A percentile compares a stretch with the other conserved stretches of the same genome.
Conservation (phyloP, 169 alveolate genomes). For the Amoebophrya sp. region DNA sequence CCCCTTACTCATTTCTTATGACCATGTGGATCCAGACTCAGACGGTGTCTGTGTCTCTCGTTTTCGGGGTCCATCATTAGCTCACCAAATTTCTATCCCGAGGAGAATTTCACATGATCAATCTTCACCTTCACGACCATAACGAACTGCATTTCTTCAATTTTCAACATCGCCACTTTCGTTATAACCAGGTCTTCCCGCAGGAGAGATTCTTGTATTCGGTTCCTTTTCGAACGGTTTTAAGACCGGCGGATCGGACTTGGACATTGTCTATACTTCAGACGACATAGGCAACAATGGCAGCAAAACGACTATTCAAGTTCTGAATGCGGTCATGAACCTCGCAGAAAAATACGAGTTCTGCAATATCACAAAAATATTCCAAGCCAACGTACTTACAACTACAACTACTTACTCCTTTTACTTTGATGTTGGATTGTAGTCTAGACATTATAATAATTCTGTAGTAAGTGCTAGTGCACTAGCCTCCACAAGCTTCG, state of each 20-base stretch:
- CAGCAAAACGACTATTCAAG: neutral
- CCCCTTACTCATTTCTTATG: too few species aligned
- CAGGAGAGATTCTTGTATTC: neutral
- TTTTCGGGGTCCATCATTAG: too few species aligned
- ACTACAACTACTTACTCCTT: neutral
- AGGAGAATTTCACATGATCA: too few species aligned
- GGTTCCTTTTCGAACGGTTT: neutral
- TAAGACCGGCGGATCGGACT: neutral
- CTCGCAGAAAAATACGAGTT: neutral
- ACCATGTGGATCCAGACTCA: too few species aligned
- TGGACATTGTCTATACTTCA: neutral
- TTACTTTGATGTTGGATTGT: neutral
- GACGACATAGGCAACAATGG: neutral
- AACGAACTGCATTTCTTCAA: too few species aligned
- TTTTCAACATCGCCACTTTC: neutral
- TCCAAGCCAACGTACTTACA: slow-evolving; percentile 9
- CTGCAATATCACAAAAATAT: neutral
- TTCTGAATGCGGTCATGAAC: neutral
- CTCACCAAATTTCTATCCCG: too few species aligned
- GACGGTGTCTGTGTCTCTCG: too few species aligned
- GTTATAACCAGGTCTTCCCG: neutral
- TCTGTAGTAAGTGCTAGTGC: too few species aligned
- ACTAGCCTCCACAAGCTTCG: too few species aligned
- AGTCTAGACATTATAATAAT: too few species aligned
- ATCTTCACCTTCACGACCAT: too few species aligned